A percentile compares a stretch with the other conserved stretches of the same genome.
phyloP scores from a whole-genome alignment of 106 monocot genomes.

The Chionographis japonica region DNA sequence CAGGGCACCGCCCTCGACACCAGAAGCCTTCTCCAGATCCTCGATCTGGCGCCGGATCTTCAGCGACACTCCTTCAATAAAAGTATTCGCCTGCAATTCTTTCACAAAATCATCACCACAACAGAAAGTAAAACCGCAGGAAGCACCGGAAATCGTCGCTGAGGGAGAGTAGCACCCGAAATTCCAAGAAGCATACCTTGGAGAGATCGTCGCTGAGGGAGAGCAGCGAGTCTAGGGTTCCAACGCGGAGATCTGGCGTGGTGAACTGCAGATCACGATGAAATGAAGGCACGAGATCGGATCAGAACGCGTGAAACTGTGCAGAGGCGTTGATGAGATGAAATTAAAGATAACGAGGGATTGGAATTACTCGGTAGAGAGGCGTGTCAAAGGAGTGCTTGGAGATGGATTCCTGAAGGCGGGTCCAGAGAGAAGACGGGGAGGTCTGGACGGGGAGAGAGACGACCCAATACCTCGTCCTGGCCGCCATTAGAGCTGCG shows the following conservation, averaged over 20 bases:
- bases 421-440: conserved; percentile 46
- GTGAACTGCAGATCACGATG: conserved; percentile 51
- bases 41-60: conserved; percentile 97
- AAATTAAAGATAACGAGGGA: not conserved
- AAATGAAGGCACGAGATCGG: conserved; percentile 7
- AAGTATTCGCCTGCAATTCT: conserved; percentile 71
- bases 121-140: not conserved
- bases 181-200: conserved; percentile 42
- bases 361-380: conserved; percentile 61
- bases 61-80: conserved; percentile 84
- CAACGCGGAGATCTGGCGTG: conserved; percentile 78
- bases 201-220: conserved; percentile 84
- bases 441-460: conserved; percentile 71
- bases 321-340: not conserved
- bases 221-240: conserved; percentile 88
- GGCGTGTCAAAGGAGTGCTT: conserved; percentile 80
- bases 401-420: conserved; percentile 66
- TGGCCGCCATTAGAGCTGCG: conserved; percentile 43
- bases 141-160: conserved; percentile 48
- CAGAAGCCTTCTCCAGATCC: conserved; percentile 72
- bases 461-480: conserved; percentile 62
- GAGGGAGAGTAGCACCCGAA: conserved; percentile 47
- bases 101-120: conserved; percentile 9
- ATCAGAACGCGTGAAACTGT: not conserved
- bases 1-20: conserved; percentile 62